Base-by-base conservation (phyloP, 2,329 filamentous ascomycete genomes). In the Xylaria sp. region DNA sequence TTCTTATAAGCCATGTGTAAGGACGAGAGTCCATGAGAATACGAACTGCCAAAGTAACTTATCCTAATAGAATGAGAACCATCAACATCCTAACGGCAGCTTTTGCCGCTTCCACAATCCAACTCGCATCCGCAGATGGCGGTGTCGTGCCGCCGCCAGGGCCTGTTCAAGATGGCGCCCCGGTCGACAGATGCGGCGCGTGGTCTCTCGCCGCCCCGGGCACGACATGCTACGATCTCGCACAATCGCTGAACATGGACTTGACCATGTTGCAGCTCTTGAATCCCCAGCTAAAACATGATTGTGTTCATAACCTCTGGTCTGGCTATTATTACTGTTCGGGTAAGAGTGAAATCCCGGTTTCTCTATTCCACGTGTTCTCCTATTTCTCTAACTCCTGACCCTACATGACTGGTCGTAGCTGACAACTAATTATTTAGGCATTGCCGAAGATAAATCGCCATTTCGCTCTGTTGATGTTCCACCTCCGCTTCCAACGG, bases 101-200 rank as follows among this genome's bases (percentile, higher is more conserved):
- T 23, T 57, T 63, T 15, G 48, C 66, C 12, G 66, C 63, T 10
- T 65, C 23, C 28, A 56, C 23, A 9, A 32, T 68, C n/a, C 63
- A 63, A 41, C 28, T 48, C 44, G 48, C 54, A 23, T 46, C 25
- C 3, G 62, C 66, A 18, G 37, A 46, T 7, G 28, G 50, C 7
- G 6, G 20, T 32, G 25, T 25, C 13, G 39, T 44, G 6, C 41
- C 50, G 20, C 68, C 70, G 9, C 65, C 68, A 2, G 70, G 68
- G 18, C 61, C 57, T 10, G 70, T 72, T 15, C 68, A 72, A 55
- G 9, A 28, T 2, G 70, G 70, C 5, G 70, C 70, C 2, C 48
- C 52, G 2, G 25, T 70, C 13, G 57, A 55, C 6, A 37, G 6
- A 25, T 68, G 67, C 20, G 37, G 37, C 15, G 62, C 1, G 9